Percentiles rank a stretch among this genome's conserved stretches.
These are phyloP conservation scores for Chlorella sp. DNA, from an alignment of 139 green algal species.

Conservation along the genomic window DNA sequence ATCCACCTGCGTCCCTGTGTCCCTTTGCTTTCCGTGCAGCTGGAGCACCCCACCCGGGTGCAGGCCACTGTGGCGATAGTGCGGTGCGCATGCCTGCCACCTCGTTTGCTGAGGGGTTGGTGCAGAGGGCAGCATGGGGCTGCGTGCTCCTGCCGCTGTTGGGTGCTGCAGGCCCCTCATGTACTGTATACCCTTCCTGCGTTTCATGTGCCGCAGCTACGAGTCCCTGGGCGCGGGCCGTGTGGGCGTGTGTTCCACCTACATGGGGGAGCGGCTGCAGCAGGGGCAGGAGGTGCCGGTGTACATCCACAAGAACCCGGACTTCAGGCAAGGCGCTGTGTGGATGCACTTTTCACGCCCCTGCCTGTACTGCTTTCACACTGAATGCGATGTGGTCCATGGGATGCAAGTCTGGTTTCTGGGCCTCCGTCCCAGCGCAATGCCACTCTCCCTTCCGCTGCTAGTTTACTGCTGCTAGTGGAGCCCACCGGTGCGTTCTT, in stretches of 20 bases:
- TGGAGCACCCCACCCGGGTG: slow-evolving; percentile 47
- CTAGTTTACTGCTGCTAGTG: too few relatives aligned
- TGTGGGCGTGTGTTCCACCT: slow-evolving; percentile 83
- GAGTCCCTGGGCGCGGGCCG: slow-evolving; percentile 54
- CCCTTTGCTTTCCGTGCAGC: neutral
- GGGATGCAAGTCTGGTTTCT: too few relatives aligned
- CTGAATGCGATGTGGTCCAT: too few relatives aligned
- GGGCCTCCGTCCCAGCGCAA: too few relatives aligned
- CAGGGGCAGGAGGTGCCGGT: slow-evolving; percentile 65
- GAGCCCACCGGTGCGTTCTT: neutral
- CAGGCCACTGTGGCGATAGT: slow-evolving; percentile 77
- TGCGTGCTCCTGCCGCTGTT: too few relatives aligned
- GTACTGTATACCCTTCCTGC: too few relatives aligned
- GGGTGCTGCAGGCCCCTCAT: too few relatives aligned
- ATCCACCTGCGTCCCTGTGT: slow-evolving; percentile 21
- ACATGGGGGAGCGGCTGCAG: slow-evolving; percentile 63
- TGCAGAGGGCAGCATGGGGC: too few relatives aligned
- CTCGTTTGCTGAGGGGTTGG: too few relatives aligned
- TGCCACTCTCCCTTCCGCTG: too few relatives aligned
- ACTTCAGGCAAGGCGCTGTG: slow-evolving; percentile 82
- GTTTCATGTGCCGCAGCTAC: slow-evolving; percentile 66
- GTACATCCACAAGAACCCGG: slow-evolving; percentile 86
- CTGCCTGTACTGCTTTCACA: too few relatives aligned
- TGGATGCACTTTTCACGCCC: too few relatives aligned
- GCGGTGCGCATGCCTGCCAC: neutral